phyloP scores from a whole-genome alignment of 495 filamentous ascomycete genomes.

The Aspergillus haitiensis region DNA sequence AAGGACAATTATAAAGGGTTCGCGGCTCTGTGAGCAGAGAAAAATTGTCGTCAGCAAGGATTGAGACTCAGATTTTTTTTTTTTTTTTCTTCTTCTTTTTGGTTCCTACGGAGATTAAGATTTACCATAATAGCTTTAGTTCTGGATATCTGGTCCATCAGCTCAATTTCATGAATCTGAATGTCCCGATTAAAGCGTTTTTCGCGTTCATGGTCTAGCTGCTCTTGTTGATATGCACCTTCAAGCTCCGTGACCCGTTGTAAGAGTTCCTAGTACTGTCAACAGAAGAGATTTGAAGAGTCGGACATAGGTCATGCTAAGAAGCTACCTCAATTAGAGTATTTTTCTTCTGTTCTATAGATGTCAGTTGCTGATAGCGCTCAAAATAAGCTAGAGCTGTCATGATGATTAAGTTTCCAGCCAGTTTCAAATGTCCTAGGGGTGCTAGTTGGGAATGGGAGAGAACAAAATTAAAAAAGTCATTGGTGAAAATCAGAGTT shows the following conservation, averaged over 20 bases:
- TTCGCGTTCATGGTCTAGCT: slow-evolving; percentile 55
- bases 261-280: slow-evolving; percentile 46
- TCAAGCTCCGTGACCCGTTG: slow-evolving; percentile 49
- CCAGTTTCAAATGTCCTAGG: slow-evolving; percentile 7
- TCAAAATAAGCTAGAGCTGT: slow-evolving; percentile 40
- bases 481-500: slow-evolving; percentile 1
- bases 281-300: slow-evolving; percentile 6
- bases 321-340: slow-evolving; percentile 52
- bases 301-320: slow-evolving; percentile 8
- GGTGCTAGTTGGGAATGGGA: not conserved
- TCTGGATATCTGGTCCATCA: slow-evolving; percentile 53
- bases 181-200: slow-evolving; percentile 57
- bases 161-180: slow-evolving; percentile 53
- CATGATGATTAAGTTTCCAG: slow-evolving; percentile 27
- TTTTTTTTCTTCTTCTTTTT: too few species aligned
- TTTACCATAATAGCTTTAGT: slow-evolving; percentile 52
- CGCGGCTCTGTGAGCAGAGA: slow-evolving; percentile 56
- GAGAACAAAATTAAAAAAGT: not conserved
- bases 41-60: slow-evolving; percentile 28
- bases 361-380: slow-evolving; percentile 49
- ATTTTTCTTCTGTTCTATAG: slow-evolving; percentile 53
- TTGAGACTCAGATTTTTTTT: not conserved
- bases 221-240: slow-evolving; percentile 48
- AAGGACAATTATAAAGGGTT: slow-evolving; percentile 73
- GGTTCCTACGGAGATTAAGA: slow-evolving; percentile 16